These are phyloP conservation scores for Thermoascus crustaceus DNA, from an alignment of 2,329 filamentous ascomycete species.

Conservation along the genomic window DNA sequence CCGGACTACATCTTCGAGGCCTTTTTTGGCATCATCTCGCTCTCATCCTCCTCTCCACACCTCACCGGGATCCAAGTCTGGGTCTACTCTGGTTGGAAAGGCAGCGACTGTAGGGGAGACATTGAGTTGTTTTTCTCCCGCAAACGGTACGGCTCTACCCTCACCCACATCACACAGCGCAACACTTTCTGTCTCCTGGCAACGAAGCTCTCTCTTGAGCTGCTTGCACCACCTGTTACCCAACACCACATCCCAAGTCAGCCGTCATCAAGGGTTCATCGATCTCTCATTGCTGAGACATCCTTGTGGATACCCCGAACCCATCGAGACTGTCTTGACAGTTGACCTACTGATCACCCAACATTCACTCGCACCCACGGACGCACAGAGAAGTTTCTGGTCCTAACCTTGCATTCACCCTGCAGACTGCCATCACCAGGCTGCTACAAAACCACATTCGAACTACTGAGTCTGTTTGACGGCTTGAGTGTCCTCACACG, in stretches of 20 bases:
- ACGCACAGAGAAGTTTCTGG: neutral
- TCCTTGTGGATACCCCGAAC: too few relatives aligned
- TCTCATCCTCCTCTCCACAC: slow-evolving; percentile 6
- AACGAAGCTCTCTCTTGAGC: slow-evolving; percentile 2
- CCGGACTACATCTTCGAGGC: slow-evolving; percentile 5
- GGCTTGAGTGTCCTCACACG: slow-evolving; percentile 19
- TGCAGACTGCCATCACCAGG: slow-evolving; percentile 20
- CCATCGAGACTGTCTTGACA: too few relatives aligned
- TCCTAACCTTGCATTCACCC: slow-evolving; percentile 5
- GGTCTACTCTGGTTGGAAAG: slow-evolving; percentile 2
- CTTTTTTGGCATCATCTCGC: slow-evolving; percentile 8
- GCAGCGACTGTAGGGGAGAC: slow-evolving; percentile 61
- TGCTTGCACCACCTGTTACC: too few relatives aligned
- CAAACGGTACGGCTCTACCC: slow-evolving; percentile 45
- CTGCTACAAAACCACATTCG: slow-evolving; percentile 6
- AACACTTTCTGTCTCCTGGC: slow-evolving; percentile 10
- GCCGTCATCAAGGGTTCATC: too few relatives aligned
- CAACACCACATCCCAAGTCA: too few relatives aligned
- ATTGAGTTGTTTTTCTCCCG: slow-evolving; percentile 97
- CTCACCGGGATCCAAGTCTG: slow-evolving; percentile 7
- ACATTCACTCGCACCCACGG: neutral
- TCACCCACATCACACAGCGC: slow-evolving; percentile 14
- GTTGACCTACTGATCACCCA: neutral
- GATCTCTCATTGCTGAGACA: too few relatives aligned
- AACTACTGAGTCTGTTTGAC: slow-evolving; percentile 16